A percentile compares a stretch with the other conserved stretches of the same genome.
Conservation (phyloP, 495 filamentous ascomycete species). For the Lophiotrema nucula region DNA sequence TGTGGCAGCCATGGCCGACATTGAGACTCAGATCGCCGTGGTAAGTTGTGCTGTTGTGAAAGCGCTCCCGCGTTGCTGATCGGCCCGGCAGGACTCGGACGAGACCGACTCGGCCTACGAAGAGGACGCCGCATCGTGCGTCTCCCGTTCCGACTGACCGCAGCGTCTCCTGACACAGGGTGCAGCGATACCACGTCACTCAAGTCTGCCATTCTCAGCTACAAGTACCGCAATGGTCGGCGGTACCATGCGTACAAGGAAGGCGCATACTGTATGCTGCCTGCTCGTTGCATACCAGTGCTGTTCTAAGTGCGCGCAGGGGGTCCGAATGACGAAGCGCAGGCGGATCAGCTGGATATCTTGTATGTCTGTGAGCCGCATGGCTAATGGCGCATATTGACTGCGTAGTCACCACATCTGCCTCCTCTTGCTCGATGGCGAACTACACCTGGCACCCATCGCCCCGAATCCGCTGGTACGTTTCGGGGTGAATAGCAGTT, state of each 20-base stretch:
- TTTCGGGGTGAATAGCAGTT: too few species aligned
- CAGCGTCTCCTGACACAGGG: too few species aligned
- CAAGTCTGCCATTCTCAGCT: not conserved
- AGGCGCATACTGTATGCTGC: slow-evolving; percentile 6
- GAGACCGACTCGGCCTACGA: not conserved
- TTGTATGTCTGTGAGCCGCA: not conserved
- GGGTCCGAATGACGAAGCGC: slow-evolving; percentile 25
- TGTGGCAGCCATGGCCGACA: too few species aligned
- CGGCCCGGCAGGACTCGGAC: not conserved
- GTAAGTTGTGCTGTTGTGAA: not conserved
- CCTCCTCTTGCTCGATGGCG: slow-evolving; percentile 16
- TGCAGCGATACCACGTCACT: not conserved
- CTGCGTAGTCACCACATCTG: slow-evolving; percentile 19
- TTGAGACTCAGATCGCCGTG: not conserved
- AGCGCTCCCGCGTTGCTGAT: not conserved
- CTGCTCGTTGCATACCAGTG: too few species aligned
- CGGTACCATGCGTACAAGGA: not conserved
- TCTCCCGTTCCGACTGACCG: not conserved
- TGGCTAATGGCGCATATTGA: not conserved
- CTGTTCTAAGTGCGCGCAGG: too few species aligned
- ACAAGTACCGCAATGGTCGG: not conserved
- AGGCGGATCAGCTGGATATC: slow-evolving; percentile 25
- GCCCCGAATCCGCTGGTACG: slow-evolving; percentile 2
- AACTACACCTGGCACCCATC: slow-evolving; percentile 28
- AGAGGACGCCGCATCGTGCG: not conserved